Evolutionary conservation across 495 filamentous ascomycete species (phyloP), one percentile per base, ranked within the genome.

Genomic region (Penicillium crystallinum): DNA sequence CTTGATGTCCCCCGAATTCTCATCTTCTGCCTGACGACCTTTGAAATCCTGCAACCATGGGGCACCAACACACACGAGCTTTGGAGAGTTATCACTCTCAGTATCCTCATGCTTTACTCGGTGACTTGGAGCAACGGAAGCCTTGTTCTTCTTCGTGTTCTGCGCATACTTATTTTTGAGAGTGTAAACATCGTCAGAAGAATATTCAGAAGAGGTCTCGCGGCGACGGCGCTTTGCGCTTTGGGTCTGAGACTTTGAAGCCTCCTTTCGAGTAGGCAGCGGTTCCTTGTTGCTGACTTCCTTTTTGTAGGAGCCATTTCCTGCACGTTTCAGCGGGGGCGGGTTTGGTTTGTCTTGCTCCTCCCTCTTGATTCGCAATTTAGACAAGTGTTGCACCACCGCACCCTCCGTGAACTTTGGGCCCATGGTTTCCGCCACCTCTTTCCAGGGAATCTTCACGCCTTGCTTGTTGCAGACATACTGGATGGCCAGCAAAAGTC

Each of bases 381-480:
- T 80, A 0, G 73, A 62, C 2, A 79, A 55, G 36, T 80, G 77
- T 52, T 80, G 77, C 1, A 76, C 58, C 14, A 80, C 74, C 0
- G 74, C 73, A 1, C 76, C 70, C 23, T 72, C 71, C 0, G 65
- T 70, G 15, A 70, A 67, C 19, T 65, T 64, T 0, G 49, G 30
- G 1, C 65, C 66, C 66, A 80, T 73, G 4, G 43, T 56, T 6
- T 34, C 46, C 5, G 67, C 75, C 19, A 76, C 58, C 0, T 64
- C 49, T 0, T 57, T 49, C 73, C 73, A 79, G 0, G 76, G 76
- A 2, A 80, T 61, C 27, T 64, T 73, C 8, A 75, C 38, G 1
- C 55, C 54, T 0, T 59, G 31, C 0, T 36, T 21, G 29, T 74
- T 78, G 52, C 73, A 78, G 6, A 58, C 63, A 0, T 62, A 71